Conservation (phyloP, 2,329 filamentous ascomycete genomes). For the Beauveria rudraprayagi region DNA sequence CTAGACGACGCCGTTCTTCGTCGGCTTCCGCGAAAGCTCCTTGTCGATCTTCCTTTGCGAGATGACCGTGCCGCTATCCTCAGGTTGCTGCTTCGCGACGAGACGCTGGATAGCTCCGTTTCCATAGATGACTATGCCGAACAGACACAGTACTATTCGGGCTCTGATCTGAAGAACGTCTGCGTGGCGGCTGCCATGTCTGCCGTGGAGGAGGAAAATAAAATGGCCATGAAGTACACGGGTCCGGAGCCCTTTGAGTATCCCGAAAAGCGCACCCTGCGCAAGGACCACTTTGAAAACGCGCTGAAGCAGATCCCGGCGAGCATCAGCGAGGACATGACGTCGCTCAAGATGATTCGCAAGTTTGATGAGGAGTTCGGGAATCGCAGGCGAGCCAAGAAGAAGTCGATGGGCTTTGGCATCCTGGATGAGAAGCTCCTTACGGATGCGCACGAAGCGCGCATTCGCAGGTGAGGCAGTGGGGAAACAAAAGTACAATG, state of each 20-base stretch:
- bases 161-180: conserved; percentile 76
- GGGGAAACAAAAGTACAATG: background rate
- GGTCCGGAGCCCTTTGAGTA: conserved; percentile 47
- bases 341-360: conserved; percentile 71
- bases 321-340: conserved; percentile 91
- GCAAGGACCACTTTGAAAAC: conserved; percentile 67
- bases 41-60: conserved; percentile 64
- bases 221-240: conserved; percentile 27
- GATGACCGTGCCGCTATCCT: conserved; percentile 61
- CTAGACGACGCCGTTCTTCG: conserved; percentile 80
- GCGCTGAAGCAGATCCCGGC: conserved; percentile 85
- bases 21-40: conserved; percentile 62
- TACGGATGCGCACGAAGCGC: conserved; percentile 35
- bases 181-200: conserved; percentile 73
- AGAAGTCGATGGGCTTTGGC: conserved; percentile 52
- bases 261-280: conserved; percentile 50
- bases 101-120: conserved; percentile 53
- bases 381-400: conserved; percentile 62
- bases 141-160: conserved; percentile 69
- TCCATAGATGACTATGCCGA: conserved; percentile 55
- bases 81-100: conserved; percentile 61
- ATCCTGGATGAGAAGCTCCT: conserved; percentile 29
- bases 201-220: conserved; percentile 66
- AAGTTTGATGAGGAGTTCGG: conserved; percentile 97
- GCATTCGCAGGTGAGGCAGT: conserved; percentile 27